These are phyloP conservation scores for Coniochaeta sp. DNA, from an alignment of 2,329 filamentous ascomycete genomes.

Conservation along the genomic window DNA sequence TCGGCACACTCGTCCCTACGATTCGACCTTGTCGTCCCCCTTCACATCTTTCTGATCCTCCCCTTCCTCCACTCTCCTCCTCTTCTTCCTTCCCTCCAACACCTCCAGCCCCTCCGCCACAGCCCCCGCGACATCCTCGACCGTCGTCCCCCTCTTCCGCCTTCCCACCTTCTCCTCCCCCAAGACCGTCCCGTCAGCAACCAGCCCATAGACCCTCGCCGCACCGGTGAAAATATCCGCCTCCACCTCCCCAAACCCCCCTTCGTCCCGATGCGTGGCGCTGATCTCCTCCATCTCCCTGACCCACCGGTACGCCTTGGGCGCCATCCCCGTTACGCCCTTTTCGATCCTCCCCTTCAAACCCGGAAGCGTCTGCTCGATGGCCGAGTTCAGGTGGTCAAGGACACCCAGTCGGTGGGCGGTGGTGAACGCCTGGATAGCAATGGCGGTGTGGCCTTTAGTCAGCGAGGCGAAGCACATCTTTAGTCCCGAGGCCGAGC, in stretches of 20 bases:
- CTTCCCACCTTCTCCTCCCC: conserved; percentile 50
- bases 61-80: not conserved
- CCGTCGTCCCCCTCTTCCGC: conserved; percentile 45
- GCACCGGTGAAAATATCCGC: conserved; percentile 49
- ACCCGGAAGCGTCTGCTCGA: conserved; percentile 38
- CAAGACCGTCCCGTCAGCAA: conserved; percentile 54
- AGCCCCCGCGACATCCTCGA: conserved; percentile 47
- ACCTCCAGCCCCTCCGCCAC: conserved; percentile 37
- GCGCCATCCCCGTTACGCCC: conserved; percentile 52
- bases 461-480: conserved; percentile 57
- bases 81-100: not conserved
- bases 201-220: conserved; percentile 51
- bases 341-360: conserved; percentile 5
- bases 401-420: conserved; percentile 57
- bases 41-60: not conserved
- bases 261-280: conserved; percentile 55
- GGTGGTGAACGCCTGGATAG: conserved; percentile 64
- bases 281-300: conserved; percentile 72
- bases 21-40: too few species aligned
- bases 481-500: conserved; percentile 52
- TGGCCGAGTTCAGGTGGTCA: conserved; percentile 45
- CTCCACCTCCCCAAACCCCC: conserved; percentile 53
- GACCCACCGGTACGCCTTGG: conserved; percentile 73
- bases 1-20: too few species aligned
- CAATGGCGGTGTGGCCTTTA: conserved; percentile 61